Percentiles rank a stretch among this genome's conserved stretches.
phyloP scores from a whole-genome alignment of 176 grass and related monocot species.

The Urochloa ruziziensis region DNA sequence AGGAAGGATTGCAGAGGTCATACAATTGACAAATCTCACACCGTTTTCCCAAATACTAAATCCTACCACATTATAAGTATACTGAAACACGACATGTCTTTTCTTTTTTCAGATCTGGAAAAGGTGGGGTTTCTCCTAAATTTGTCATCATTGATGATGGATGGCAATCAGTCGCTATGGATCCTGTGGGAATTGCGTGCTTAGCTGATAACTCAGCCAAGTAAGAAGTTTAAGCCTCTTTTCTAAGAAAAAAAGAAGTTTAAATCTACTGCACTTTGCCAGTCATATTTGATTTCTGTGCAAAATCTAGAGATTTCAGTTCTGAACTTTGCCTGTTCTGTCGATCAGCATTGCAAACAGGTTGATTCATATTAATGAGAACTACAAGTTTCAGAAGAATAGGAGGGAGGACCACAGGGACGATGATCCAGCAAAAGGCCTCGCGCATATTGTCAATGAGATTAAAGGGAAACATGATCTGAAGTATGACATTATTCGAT shows the following conservation, averaged over 20 bases:
- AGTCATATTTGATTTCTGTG: too few species aligned
- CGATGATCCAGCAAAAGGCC: slow-evolving; percentile 63
- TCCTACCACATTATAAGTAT: not conserved
- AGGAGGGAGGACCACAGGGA: slow-evolving; percentile 53
- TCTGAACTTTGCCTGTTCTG: slow-evolving; percentile 16
- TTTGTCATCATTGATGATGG: slow-evolving; percentile 88
- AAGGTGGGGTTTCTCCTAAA: slow-evolving; percentile 65
- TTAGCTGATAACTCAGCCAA: slow-evolving; percentile 71
- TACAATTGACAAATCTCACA: not conserved
- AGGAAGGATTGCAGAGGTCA: slow-evolving; percentile 71
- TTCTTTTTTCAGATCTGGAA: slow-evolving; percentile 43
- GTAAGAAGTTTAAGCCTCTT: too few species aligned
- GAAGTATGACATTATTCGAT: slow-evolving; percentile 41
- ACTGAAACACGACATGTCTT: not conserved
- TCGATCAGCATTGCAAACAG: slow-evolving; percentile 77
- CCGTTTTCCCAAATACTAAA: not conserved
- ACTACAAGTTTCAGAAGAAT: slow-evolving; percentile 86
- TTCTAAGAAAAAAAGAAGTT: too few species aligned
- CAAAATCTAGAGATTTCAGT: not conserved
- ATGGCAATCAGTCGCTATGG: slow-evolving; percentile 78
- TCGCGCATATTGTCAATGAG: slow-evolving; percentile 57
- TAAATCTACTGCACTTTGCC: not conserved
- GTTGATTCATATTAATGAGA: slow-evolving; percentile 87
- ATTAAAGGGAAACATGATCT: slow-evolving; percentile 70
- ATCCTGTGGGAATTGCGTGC: slow-evolving; percentile 45